phyloP scores from a whole-genome alignment of 345 rosid genomes.

The Eucalyptus decipiens region DNA sequence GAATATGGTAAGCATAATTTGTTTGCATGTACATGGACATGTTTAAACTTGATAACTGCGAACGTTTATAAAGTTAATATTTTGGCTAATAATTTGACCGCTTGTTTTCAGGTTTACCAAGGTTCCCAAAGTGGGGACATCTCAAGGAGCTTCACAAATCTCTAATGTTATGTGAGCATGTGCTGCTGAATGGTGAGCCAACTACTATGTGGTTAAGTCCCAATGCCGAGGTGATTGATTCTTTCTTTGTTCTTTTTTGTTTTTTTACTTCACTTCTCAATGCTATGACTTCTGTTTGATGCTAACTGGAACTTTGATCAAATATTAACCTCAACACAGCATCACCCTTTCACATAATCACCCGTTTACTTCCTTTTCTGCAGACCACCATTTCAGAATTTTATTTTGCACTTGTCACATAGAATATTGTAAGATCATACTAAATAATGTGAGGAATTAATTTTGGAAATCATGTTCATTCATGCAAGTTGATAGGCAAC shows the following conservation, averaged over 20 bases:
- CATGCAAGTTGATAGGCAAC: not conserved
- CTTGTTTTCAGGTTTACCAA: slow-evolving; percentile 50
- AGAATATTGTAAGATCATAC: not conserved
- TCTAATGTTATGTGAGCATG: slow-evolving; percentile 61
- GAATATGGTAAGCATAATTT: slow-evolving; percentile 61
- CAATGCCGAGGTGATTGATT: slow-evolving; percentile 42
- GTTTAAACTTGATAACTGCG: not conserved
- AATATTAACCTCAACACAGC: not conserved
- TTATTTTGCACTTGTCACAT: not conserved
- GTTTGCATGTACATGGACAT: not conserved
- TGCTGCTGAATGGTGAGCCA: slow-evolving; percentile 41
- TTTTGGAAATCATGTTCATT: not conserved
- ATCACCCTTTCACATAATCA: not conserved
- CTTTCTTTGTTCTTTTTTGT: not conserved
- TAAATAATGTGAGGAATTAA: not conserved
- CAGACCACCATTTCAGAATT: not conserved
- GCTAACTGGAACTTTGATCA: not conserved
- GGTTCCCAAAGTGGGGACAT: slow-evolving; percentile 96
- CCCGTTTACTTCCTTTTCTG: not conserved
- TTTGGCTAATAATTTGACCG: not conserved
- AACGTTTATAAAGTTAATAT: not conserved
- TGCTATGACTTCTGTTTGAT: not conserved
- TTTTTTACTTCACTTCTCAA: not conserved
- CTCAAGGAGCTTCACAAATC: slow-evolving; percentile 78
- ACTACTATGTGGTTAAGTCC: slow-evolving; percentile 47